Percentiles rank a stretch among this genome's conserved stretches.
Conservation (phyloP, 139 green algal genomes). For the Deuterostichococcus epilithicus region DNA sequence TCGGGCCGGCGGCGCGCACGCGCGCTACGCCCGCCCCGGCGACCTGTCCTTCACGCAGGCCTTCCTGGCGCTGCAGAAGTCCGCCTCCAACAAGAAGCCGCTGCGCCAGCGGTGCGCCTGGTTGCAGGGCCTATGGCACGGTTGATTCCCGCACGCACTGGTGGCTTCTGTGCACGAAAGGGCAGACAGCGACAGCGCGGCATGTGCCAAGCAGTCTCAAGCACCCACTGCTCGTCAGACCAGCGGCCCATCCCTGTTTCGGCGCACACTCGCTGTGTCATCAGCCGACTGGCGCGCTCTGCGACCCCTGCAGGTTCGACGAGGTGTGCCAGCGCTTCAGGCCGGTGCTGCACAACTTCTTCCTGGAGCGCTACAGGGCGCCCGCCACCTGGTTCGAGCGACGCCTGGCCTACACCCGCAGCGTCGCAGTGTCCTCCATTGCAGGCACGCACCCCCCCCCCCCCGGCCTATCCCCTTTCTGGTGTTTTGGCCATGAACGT, state of each 20-base stretch:
- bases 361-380: constrained; percentile 82
- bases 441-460: constrained; percentile 21
- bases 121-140: no score
- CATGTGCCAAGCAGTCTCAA: no score
- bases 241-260: no score
- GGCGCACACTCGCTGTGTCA: no score
- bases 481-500: no score
- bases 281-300: no score
- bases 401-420: constrained; percentile 75
- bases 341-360: constrained; percentile 90
- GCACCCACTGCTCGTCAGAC: no score
- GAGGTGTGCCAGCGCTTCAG: constrained; percentile 55
- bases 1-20: constrained; percentile 30
- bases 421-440: constrained; percentile 75
- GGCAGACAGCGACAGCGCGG: no score
- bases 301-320: neutral
- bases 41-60: constrained; percentile 33
- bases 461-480: no score
- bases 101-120: neutral
- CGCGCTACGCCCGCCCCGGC: constrained; percentile 19
- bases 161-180: no score
- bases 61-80: constrained; percentile 13
- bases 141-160: no score
- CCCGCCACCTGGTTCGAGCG: constrained; percentile 70
- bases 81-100: neutral